These are phyloP conservation scores for Chalaropsis ovoidea DNA, from an alignment of 2,329 filamentous ascomycete genomes.

Conservation along the genomic window DNA sequence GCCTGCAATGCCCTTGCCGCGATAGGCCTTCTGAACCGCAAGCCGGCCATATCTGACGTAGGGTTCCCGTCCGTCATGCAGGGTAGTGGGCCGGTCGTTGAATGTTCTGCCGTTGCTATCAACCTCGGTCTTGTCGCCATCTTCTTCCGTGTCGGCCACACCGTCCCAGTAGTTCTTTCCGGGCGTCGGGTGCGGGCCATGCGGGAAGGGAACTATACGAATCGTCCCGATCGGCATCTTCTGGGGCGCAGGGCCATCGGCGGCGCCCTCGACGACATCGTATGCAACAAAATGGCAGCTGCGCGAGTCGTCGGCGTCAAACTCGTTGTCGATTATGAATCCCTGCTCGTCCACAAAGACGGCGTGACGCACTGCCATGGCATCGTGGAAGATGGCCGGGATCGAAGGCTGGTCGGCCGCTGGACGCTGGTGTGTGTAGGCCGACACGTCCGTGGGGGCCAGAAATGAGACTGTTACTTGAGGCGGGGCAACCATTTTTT, in stretches of 20 bases:
- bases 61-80: constrained; percentile 55
- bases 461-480: constrained; percentile 16
- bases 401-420: constrained; percentile 37
- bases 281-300: constrained; percentile 87
- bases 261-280: constrained; percentile 37
- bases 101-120: constrained; percentile 25
- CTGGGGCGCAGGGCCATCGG: constrained; percentile 34
- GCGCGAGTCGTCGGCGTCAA: constrained; percentile 68
- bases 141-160: constrained; percentile 30
- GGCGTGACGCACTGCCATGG: constrained; percentile 50
- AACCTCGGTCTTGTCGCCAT: constrained; percentile 24
- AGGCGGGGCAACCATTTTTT: neutral
- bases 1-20: constrained; percentile 54
- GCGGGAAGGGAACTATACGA: constrained; percentile 71
- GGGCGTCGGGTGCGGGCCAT: constrained; percentile 50
- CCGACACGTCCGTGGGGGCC: constrained; percentile 11
- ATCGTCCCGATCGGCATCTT: constrained; percentile 60
- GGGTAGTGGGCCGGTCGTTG: constrained; percentile 39
- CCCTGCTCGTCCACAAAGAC: constrained; percentile 54
- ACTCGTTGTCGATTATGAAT: constrained; percentile 55
- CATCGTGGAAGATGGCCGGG: constrained; percentile 50
- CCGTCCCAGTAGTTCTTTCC: constrained; percentile 43
- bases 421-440: constrained; percentile 15
- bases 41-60: constrained; percentile 77
- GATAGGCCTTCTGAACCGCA: constrained; percentile 56